Evolutionary conservation across 2,329 filamentous ascomycete genomes (phyloP), one percentile per base, ranked within the genome.

Genomic region (Chaetomium sp.): DNA sequence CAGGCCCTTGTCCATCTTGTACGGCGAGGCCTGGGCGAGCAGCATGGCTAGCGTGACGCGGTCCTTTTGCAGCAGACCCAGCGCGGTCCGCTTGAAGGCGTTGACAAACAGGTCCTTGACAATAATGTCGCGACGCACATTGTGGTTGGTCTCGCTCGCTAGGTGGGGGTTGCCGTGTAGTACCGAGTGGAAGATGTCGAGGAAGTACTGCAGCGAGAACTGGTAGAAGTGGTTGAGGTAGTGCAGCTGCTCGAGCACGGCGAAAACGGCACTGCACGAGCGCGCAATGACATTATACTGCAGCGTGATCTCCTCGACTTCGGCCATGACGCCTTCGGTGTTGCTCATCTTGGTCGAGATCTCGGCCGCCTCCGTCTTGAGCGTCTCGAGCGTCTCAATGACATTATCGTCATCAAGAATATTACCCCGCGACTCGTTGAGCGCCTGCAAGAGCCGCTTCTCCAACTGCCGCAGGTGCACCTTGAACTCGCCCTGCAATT

Each of bases 201-300:
- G 82, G 74, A 99, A 99, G 74, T 96, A 99, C 71, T 96, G 91
- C 57, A 99, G 80, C 40, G 94, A 99, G 79, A 99, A 99, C 70
- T 97, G 95, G 72, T 99, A 99, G 74, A 97, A 97, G 77, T 97
- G 94, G 71, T 99, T 96, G 70, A 99, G 86, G 69, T 96, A 95
- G 72, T 97, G 92, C 56, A 99, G 82, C 71, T 99, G 92, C 74
- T 99, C 95, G 59, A 99, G 78, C 11, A 99, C 89, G 36, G 95
- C 91, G 70, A 97, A 99, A 43, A 99, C 92, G 54, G 94, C 91
- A 74, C 92, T 96, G 80, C 94, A 99, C 43, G 94, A 92, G 65
- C 86, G 84, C 55, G 94, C 94, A 72, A 99, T 91, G 62, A 95
- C 85, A 68, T 87, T 88, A 79, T 99, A 99, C 71, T 96, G 88